phyloP scores from a whole-genome alignment of 495 filamentous ascomycete genomes.

The Penicillium arizonense region DNA sequence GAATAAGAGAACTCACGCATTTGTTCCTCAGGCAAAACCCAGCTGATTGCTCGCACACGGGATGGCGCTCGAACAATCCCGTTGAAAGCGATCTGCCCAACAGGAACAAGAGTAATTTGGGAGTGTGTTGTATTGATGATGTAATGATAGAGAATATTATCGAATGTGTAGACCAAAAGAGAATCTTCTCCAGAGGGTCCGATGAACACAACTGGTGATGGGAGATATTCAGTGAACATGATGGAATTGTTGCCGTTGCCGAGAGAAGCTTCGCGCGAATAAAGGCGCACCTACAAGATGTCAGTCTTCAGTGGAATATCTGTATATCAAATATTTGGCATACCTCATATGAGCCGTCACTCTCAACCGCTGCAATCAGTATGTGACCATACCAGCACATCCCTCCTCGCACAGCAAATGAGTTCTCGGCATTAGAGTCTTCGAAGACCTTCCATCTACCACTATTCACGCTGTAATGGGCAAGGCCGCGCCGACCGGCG shows the following conservation, averaged over 20 bases:
- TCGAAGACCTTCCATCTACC: constrained; percentile 95
- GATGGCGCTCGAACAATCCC: constrained; percentile 94
- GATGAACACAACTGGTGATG: constrained; percentile 81
- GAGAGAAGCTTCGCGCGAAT: constrained; percentile 82
- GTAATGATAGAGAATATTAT: constrained; percentile 94
- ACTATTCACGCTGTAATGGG: constrained; percentile 93
- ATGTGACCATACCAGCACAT: constrained; percentile 99
- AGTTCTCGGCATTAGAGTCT: constrained; percentile 76
- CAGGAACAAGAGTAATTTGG: constrained; percentile 77
- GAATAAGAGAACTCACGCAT: constrained; percentile 54
- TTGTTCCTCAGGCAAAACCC: constrained; percentile 92
- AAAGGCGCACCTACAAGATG: constrained; percentile 67
- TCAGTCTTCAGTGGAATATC: not conserved
- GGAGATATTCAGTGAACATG: constrained; percentile 72
- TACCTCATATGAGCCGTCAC: constrained; percentile 76
- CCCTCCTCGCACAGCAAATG: constrained; percentile 87
- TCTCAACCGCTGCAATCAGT: constrained; percentile 89
- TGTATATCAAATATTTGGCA: not conserved
- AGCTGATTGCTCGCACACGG: constrained; percentile 88
- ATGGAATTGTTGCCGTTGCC: constrained; percentile 70
- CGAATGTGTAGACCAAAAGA: constrained; percentile 91
- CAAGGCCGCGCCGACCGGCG: constrained; percentile 86
- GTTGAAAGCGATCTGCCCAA: constrained; percentile 95
- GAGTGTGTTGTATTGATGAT: constrained; percentile 71
- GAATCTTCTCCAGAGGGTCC: constrained; percentile 90